phyloP scores from a whole-genome alignment of 352 stramenopile genomes.

The Blastocystis hominis region DNA sequence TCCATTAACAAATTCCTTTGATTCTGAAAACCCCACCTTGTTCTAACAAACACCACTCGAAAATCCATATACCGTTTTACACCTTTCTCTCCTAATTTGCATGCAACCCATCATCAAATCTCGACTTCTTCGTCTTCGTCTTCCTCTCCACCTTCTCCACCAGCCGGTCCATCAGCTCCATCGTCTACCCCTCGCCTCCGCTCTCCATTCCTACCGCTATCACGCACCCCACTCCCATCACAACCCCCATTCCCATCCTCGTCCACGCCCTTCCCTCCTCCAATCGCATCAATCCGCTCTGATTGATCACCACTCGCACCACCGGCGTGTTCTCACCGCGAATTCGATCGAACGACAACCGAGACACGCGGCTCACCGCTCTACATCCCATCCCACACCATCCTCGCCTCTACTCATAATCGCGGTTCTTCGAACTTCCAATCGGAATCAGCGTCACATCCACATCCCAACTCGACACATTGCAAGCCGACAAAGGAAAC shows the following conservation, averaged over 20 bases:
- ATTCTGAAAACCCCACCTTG: no score
- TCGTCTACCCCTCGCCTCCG: background rate
- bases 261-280: background rate
- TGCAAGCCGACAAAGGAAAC: background rate
- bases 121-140: background rate
- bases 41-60: slow-evolving; percentile 18
- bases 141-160: background rate
- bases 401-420: background rate
- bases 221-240: background rate
- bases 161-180: background rate
- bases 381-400: background rate
- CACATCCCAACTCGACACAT: background rate
- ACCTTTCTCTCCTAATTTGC: no score
- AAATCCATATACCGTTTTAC: no score
- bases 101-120: background rate
- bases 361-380: background rate
- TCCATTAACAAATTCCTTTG: no score
- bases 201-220: background rate
- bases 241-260: background rate
- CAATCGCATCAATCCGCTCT: background rate
- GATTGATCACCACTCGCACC: background rate
- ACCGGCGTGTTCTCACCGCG: background rate
- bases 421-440: background rate
- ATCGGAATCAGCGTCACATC: slow-evolving; percentile 10
- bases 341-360: background rate